Percentiles rank a stretch among this genome's conserved stretches.
Evolutionary conservation across 768 basidiomycete species (phyloP).

Genomic region (Mycena alexandri): DNA sequence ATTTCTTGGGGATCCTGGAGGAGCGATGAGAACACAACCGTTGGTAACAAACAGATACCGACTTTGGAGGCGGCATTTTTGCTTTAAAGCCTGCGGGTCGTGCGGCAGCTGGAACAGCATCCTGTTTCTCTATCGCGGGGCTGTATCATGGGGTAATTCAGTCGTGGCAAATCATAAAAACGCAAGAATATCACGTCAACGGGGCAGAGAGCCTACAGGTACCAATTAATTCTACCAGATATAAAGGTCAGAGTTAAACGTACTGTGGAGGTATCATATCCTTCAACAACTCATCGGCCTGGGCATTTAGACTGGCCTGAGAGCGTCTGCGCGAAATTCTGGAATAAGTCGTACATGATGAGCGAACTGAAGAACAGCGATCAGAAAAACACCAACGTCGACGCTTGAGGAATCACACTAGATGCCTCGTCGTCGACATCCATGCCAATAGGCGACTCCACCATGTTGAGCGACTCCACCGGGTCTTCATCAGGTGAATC

Average conservation of each 20-base stretch:
- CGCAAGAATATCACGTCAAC: constrained; percentile 42
- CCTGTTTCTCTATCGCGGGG: constrained; percentile 5
- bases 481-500: constrained; percentile 21
- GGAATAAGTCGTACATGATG: constrained; percentile 1
- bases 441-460: constrained; percentile 15
- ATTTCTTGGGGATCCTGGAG: constrained; percentile 68
- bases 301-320: constrained; percentile 32
- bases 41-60: not conserved
- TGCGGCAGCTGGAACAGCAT: constrained; percentile 1
- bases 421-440: constrained; percentile 8
- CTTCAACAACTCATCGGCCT: constrained; percentile 53
- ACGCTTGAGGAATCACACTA: constrained; percentile 20
- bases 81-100: constrained; percentile 12
- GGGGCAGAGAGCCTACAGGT: constrained; percentile 51
- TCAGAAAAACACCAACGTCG: constrained; percentile 2
- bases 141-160: not conserved
- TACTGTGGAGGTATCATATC: constrained; percentile 57
- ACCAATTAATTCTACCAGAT: constrained; percentile 29
- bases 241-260: constrained; percentile 38
- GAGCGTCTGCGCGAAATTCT: constrained; percentile 31
- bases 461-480: not conserved
- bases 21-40: not conserved
- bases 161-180: not conserved
- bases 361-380: constrained; percentile 25
- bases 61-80: constrained; percentile 29